These are phyloP conservation scores for Pulicaria dysenterica DNA, from an alignment of 129 eudicot species.

Conservation along the genomic window DNA sequence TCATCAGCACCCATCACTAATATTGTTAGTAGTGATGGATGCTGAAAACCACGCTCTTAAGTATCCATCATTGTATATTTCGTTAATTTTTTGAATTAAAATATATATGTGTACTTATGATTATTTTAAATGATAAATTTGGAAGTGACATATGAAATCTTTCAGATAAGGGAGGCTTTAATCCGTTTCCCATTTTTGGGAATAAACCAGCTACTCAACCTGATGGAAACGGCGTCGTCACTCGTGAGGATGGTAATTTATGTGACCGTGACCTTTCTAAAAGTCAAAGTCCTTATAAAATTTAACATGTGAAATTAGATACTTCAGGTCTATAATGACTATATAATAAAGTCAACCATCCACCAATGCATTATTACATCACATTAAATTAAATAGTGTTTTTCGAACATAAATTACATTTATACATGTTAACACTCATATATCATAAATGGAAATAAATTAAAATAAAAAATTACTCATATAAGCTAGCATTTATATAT, in stretches of 20 bases:
- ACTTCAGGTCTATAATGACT: background rate
- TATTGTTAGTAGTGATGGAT: no score
- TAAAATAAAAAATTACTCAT: no score
- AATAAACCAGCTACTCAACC: background rate
- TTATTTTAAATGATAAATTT: background rate
- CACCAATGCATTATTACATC: background rate
- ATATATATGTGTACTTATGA: background rate
- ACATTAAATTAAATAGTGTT: no score
- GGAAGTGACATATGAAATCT: conserved; percentile 2
- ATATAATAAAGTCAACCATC: conserved; percentile 13
- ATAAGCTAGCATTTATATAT: no score
- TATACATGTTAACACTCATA: no score
- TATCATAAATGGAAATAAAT: no score
- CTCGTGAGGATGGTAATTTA: conserved; percentile 25
- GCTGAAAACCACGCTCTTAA: no score
- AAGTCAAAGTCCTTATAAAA: conserved; percentile 1
- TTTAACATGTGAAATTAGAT: background rate
- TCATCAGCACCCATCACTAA: no score
- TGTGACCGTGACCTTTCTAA: background rate
- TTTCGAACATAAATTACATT: no score
- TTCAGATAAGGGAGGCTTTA: conserved; percentile 31
- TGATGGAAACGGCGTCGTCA: conserved; percentile 13
- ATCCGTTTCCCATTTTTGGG: conserved; percentile 22
- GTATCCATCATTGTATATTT: no score
- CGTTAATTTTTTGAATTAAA: no score